Evolutionary conservation across 2,329 filamentous ascomycete species (phyloP).

Genomic region (Fusarium gaditjirri): DNA sequence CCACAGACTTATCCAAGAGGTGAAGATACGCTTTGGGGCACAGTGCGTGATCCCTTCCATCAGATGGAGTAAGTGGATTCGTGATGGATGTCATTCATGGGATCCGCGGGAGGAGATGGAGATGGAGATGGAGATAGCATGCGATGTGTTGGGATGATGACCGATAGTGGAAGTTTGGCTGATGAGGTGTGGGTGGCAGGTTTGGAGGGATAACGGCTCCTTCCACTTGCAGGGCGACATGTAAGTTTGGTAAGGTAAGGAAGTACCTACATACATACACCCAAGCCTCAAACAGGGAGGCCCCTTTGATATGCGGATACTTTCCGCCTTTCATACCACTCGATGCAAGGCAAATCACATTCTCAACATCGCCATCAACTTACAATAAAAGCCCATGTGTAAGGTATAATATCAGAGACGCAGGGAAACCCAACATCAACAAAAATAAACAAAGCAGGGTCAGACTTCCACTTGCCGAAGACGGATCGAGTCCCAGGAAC

Average conservation of each 20-base stretch:
- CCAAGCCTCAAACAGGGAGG: not conserved
- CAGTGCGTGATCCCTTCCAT: slow-evolving; percentile 14
- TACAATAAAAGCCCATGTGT: not conserved
- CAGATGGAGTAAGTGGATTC: slow-evolving; percentile 18
- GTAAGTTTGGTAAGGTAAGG: not conserved
- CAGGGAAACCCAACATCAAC: not conserved
- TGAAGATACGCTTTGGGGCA: not conserved
- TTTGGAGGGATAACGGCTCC: slow-evolving; percentile 4
- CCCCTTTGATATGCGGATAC: not conserved
- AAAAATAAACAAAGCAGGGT: slow-evolving; percentile 27
- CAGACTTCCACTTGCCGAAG: slow-evolving; percentile 28
- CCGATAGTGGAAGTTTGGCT: slow-evolving; percentile 12
- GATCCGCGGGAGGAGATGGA: slow-evolving; percentile 27
- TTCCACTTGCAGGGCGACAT: slow-evolving; percentile 1
- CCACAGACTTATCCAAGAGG: slow-evolving; percentile 18
- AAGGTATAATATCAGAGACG: not conserved
- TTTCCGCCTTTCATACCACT: not conserved
- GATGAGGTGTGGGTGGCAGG: slow-evolving; percentile 2
- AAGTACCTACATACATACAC: not conserved
- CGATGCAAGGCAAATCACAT: not conserved
- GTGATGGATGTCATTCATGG: slow-evolving; percentile 31
- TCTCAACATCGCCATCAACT: not conserved
- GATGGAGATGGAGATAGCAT: slow-evolving; percentile 25
- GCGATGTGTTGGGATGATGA: slow-evolving; percentile 8
- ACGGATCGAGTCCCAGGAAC: slow-evolving; percentile 35